Base-by-base conservation (phyloP, 2,329 filamentous ascomycete genomes). In the Aspergillus costaricaensis region DNA sequence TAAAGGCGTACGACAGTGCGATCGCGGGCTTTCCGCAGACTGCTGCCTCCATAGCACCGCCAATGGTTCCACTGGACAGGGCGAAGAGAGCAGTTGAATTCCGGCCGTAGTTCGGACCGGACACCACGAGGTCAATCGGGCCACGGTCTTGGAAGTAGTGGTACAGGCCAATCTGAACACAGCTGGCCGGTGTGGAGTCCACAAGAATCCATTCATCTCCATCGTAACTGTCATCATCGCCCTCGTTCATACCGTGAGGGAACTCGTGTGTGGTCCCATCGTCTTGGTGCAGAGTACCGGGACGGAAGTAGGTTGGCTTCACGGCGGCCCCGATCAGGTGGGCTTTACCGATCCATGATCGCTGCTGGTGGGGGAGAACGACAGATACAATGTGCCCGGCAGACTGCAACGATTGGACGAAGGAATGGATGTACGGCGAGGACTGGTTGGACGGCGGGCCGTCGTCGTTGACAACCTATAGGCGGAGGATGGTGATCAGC, bases 281-380 rank as follows among this genome's bases (percentile, higher is more conserved):
- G 55, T 88, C 85, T 65, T 85, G 75, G 66, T 84, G 80, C 1
- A 88, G 78, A 2, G 83, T 85, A 12, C 83, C 83, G 0, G 87
- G 87, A 1, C 89, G 89, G 80, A 92, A 96, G 81, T 96, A 96
- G 27, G 86, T 83, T 8, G 92, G 92, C 74, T 89, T 91, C 63
- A 96, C 86, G 9, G 91, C 90, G 75, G 94, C 89, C 59, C 93
- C 93, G 70, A 98, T 92, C 72, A 98, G 91, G 77, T 98, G 95
- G 2, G 95, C 95, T 82, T 99, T 99, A 69, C 93, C 93, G 71
- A 99, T 98, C 95, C 95, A 99, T 59, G 92, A 96, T 64, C 94
- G 88, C 79, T 99, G 95, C 6, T 88, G 89, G 75, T 97, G 87
- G 1, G 95, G 95, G 14, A 99, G 86, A 65, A 95, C 90, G 53